Evolutionary conservation across 768 basidiomycete species (phyloP), one percentile per base, ranked within the genome.

Genomic region (Pleurotus pulmonarius): DNA sequence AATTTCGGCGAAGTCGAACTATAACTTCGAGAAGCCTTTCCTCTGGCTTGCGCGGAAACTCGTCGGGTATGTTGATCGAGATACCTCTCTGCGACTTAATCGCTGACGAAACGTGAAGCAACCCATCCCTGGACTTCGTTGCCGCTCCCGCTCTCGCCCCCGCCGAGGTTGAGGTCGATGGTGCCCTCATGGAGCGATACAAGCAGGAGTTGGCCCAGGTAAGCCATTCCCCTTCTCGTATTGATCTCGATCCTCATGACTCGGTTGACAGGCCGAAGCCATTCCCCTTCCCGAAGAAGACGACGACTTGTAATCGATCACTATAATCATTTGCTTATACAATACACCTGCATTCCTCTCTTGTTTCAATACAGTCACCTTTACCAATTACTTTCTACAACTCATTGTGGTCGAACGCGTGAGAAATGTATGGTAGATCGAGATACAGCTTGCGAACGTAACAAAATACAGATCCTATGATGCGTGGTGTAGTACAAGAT

Each of bases 21-120:
- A 98, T 75, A 99, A 99, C 82, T 98, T 98, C 69, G 97, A 99
- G 77, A 98, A 98, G 73, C 97, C 97, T 49, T 98, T 99, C 92
- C 83, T 99, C 61, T 98, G 97, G 97, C 82, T 98, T 70, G 95
- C 93, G 58, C 86, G 94, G 78, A 99, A 98, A 78, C 82, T 99
- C 60, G 95, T 96, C 61, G 96, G 94, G 93, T 94, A 65, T 60
- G 91, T 79, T 34, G 11, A 20, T 1, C 20, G 20, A 20, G 20
- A 20, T 20, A 20, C 20, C 20, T 20, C 20, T 20, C 20, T 20
- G 20, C 29, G 8, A 34, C 11, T 40, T 60, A 9, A n/a, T 8
- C 46, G 24, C 53, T 56, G 8, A 58, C 56, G 25, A 2, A 20
- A 48, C 24, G 13, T 55, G 1, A 64, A 96, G 94, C 51, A 97